Conservation (phyloP, 108 stramenopile species). For the Pseudonitzschia multiseries region DNA sequence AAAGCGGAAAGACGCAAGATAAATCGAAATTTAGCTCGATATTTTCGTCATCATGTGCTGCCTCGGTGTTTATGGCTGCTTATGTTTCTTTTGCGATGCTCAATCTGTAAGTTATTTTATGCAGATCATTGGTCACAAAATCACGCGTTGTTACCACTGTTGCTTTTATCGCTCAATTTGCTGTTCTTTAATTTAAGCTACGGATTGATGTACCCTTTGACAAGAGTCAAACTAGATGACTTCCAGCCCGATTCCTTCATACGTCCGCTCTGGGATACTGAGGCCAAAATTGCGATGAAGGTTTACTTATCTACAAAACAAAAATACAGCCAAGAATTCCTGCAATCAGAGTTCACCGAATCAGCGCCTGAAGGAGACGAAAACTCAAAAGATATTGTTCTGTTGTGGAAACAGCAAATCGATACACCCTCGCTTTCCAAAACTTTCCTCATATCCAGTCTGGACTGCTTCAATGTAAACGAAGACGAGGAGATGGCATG, state of each 20-base stretch:
- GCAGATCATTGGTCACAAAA: neutral
- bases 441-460: constrained; percentile 52
- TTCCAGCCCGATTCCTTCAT: constrained; percentile 40
- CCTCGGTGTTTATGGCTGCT: constrained; percentile 47
- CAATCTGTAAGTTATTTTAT: constrained; percentile 36
- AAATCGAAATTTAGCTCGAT: constrained; percentile 21
- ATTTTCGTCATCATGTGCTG: constrained; percentile 40
- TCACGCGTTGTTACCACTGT: neutral
- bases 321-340: constrained; percentile 45
- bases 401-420: constrained; percentile 56
- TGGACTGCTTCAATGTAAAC: constrained; percentile 39
- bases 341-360: constrained; percentile 45
- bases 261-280: constrained; percentile 32
- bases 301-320: constrained; percentile 61
- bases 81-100: constrained; percentile 44
- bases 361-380: constrained; percentile 14
- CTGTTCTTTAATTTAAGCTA: constrained; percentile 17
- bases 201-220: constrained; percentile 55
- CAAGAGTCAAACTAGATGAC: constrained; percentile 33
- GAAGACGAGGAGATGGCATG: constrained; percentile 9
- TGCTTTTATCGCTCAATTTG: neutral
- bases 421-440: constrained; percentile 44
- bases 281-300: constrained; percentile 50
- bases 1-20: neutral
- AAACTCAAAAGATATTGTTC: constrained; percentile 25